phyloP scores from a whole-genome alignment of 1,284 basidiomycete genomes.

The Microbotryum silenes-acaulis region DNA sequence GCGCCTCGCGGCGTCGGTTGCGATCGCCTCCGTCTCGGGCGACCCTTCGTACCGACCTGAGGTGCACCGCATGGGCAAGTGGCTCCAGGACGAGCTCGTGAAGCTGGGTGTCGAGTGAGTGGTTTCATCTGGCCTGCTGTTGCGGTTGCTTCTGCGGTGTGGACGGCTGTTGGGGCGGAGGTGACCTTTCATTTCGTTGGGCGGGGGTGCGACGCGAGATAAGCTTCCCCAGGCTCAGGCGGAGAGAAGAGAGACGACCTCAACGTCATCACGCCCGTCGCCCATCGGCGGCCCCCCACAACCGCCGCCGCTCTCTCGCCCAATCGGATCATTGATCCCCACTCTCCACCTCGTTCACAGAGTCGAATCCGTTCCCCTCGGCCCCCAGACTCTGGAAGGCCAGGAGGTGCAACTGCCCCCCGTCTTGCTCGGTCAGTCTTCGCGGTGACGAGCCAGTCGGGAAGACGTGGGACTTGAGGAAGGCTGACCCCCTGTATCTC shows the following conservation, averaged over 20 bases:
- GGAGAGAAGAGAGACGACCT: background rate
- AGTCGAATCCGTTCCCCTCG: constrained; percentile 67
- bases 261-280: background rate
- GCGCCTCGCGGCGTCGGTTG: constrained; percentile 71
- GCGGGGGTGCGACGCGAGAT: too few species aligned
- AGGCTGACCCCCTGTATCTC: too few species aligned
- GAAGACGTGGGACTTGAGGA: too few species aligned
- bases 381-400: constrained; percentile 75
- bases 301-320: background rate
- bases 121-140: too few species aligned
- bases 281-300: background rate
- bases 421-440: constrained; percentile 60
- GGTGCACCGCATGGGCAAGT: constrained; percentile 60
- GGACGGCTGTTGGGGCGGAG: background rate
- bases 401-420: constrained; percentile 71
- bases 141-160: too few species aligned
- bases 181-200: background rate
- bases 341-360: constrained; percentile 7
- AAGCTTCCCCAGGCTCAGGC: too few species aligned
- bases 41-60: constrained; percentile 51
- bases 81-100: constrained; percentile 64
- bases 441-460: too few species aligned
- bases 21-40: constrained; percentile 57
- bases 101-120: constrained; percentile 57
- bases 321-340: background rate